Percentiles rank a stretch among this genome's conserved stretches.
These are phyloP conservation scores for Fusarium mexicanum DNA, from an alignment of 2,329 filamentous ascomycete genomes.

Conservation along the genomic window DNA sequence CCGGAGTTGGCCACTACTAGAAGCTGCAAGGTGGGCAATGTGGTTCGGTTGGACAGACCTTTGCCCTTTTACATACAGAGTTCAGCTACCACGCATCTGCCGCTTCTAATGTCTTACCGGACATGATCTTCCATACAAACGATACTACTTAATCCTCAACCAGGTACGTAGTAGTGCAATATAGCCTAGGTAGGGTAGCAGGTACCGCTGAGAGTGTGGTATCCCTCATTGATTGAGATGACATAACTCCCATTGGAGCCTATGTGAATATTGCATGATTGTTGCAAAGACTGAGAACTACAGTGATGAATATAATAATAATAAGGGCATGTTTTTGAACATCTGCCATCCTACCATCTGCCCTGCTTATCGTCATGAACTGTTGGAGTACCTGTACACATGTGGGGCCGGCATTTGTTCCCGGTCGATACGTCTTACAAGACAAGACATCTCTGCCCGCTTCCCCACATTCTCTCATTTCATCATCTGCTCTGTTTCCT, in stretches of 20 bases:
- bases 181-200: neutral
- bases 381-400: neutral
- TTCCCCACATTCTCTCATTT: constrained; percentile 8
- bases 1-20: neutral
- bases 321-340: neutral
- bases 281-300: neutral
- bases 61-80: neutral
- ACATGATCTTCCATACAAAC: constrained; percentile 30
- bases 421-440: constrained; percentile 33
- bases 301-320: neutral
- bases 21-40: neutral
- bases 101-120: constrained; percentile 7
- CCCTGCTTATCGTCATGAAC: neutral
- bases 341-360: neutral
- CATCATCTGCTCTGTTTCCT: neutral
- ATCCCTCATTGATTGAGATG: neutral
- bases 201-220: neutral
- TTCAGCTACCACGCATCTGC: constrained; percentile 2
- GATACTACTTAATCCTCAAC: neutral
- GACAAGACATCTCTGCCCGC: neutral
- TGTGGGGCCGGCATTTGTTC: constrained; percentile 39
- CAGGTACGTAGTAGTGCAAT: neutral
- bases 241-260: neutral
- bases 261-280: neutral
- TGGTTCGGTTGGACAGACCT: neutral